These are phyloP conservation scores for Leccinum disarticulatum DNA, from an alignment of 768 basidiomycete species.

Conservation along the genomic window DNA sequence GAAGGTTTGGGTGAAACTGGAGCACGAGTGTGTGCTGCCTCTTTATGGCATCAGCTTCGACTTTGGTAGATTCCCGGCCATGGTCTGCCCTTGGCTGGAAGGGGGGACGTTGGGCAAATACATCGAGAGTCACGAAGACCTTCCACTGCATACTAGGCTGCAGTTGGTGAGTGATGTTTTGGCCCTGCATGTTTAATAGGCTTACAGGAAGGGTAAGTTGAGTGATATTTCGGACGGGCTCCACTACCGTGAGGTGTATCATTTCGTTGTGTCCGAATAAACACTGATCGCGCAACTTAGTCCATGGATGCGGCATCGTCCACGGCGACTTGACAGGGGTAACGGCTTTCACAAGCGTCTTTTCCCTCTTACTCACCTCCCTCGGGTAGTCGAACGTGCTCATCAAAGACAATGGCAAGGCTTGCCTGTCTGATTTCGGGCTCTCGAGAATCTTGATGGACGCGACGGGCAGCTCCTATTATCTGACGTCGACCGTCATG, in stretches of 20 bases:
- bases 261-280: neutral
- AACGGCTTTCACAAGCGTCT: slow-evolving; percentile 1
- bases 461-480: slow-evolving; percentile 20
- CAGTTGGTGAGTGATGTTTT: slow-evolving; percentile 17
- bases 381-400: slow-evolving; percentile 35
- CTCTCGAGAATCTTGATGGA: slow-evolving; percentile 33
- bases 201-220: slow-evolving; percentile 6
- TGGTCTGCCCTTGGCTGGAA: slow-evolving; percentile 38
- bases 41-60: slow-evolving; percentile 29
- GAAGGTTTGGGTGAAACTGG: slow-evolving; percentile 27
- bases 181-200: neutral
- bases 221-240: slow-evolving; percentile 23
- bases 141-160: slow-evolving; percentile 6
- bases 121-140: slow-evolving; percentile 16
- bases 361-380: neutral
- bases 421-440: slow-evolving; percentile 39
- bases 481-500: slow-evolving; percentile 34
- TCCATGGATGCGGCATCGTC: slow-evolving; percentile 32
- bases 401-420: slow-evolving; percentile 31
- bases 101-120: slow-evolving; percentile 28
- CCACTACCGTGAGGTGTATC: slow-evolving; percentile 17
- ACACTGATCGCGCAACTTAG: slow-evolving; percentile 6
- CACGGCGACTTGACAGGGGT: slow-evolving; percentile 50
- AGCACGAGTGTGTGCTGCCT: slow-evolving; percentile 29
- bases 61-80: slow-evolving; percentile 32